phyloP scores from a whole-genome alignment of 768 basidiomycete species.

The Mrakia blollopis region DNA sequence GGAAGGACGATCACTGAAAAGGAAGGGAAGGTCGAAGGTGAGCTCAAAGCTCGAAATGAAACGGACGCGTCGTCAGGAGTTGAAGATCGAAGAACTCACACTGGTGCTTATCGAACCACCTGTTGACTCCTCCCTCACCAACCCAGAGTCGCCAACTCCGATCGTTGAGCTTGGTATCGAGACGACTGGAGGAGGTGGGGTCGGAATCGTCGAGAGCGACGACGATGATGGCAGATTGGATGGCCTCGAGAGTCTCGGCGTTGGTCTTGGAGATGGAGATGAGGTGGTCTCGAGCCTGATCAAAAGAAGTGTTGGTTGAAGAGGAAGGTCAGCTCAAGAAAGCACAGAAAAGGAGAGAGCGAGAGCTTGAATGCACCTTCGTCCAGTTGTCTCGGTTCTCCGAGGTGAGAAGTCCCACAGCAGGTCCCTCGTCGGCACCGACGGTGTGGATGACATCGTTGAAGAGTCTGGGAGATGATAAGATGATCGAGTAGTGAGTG shows the following conservation, averaged over 20 bases:
- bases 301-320: no score
- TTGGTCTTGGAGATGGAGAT: conserved; percentile 65
- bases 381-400: conserved; percentile 90
- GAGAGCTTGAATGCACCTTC: conserved; percentile 50
- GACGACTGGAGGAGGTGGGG: conserved; percentile 82
- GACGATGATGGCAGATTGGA: conserved; percentile 85
- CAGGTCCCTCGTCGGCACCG: conserved; percentile 56
- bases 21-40: not conserved
- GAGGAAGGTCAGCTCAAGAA: not conserved
- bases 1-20: conserved; percentile 81
- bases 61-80: not conserved
- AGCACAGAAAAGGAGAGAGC: not conserved
- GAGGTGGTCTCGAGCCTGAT: conserved; percentile 60
- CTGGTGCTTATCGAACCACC: conserved; percentile 97
- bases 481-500: not conserved
- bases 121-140: conserved; percentile 51
- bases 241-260: conserved; percentile 61
- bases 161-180: conserved; percentile 47
- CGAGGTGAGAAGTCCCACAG: conserved; percentile 75
- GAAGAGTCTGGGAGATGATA: conserved; percentile 7
- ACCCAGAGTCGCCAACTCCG: conserved; percentile 55
- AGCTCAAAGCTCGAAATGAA: no score
- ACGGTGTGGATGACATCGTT: conserved; percentile 59
- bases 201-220: conserved; percentile 76
- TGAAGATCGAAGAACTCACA: conserved; percentile 50